Evolutionary conservation across 192 early-diverging fungal species (phyloP), one percentile per base, ranked within the genome.

Genomic region (Coemansia sp.): DNA sequence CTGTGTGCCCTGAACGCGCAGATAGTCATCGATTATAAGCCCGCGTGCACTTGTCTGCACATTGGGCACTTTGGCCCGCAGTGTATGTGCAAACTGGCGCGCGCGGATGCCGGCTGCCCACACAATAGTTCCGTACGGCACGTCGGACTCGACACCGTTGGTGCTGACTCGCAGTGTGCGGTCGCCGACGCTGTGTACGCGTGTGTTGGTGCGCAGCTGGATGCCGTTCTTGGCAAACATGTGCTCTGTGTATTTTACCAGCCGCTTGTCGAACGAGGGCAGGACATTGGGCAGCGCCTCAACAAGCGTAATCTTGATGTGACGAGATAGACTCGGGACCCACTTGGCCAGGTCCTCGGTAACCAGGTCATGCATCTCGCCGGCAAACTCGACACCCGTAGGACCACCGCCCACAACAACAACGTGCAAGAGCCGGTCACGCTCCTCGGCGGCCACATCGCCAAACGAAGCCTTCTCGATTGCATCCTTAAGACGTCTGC

Each of bases 321-420:
- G 71, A 17, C 83, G 71, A 65, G 88, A 85, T 51, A 95, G 69
- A 8, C 82, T 65, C 2, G 93, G 93, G 64, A 90, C 91, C 48
- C 91, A 73, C 49, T 86, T 69, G 40, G 86, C 78, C 63, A 94
- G 79, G 69, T 94, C 91, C 63, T 94, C 90, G 14, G 85, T 75
- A 63, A 96, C 82, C 59, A 96, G 89, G 72, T 96, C 94, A 65
- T 86, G 87, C 66, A 93, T 67, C 70, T 91, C 90, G 19, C 83
- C 85, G 14, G 87, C 86, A 52, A 85, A 89, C 69, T 91, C 89
- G 25, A 90, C 78, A 21, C 89, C 88, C 2, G 93, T 95, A 12
- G 93, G 92, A 1, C 93, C 93, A 34, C 93, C 94, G 10, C 94
- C 94, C 12, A 94, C 90, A 2, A 93, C 86, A 1, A 87, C 92